These are phyloP conservation scores for Chlorophyllum brunneum DNA, from an alignment of 768 basidiomycete species.

Conservation along the genomic window DNA sequence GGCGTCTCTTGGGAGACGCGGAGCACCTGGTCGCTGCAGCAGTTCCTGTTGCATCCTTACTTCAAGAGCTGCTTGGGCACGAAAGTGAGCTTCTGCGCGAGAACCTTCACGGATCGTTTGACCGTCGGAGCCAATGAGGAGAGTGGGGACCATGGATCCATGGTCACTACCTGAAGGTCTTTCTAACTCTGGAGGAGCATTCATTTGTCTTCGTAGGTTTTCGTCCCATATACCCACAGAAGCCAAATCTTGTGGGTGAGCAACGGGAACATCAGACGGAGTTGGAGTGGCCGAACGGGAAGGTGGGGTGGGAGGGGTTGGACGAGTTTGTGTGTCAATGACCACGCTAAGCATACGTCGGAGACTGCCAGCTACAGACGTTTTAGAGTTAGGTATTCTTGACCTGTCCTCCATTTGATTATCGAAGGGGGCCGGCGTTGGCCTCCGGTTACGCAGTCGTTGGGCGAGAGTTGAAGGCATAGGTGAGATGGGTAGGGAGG, in stretches of 20 bases:
- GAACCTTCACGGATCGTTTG: constrained; percentile 12
- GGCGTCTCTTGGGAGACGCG: not conserved
- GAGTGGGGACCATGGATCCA: constrained; percentile 5
- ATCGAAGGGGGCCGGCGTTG: not conserved
- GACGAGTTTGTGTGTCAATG: not conserved
- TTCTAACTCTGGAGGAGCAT: not conserved
- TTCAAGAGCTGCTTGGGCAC: constrained; percentile 1
- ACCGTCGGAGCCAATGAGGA: constrained; percentile 7
- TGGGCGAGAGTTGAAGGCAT: not conserved
- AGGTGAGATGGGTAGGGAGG: not conserved
- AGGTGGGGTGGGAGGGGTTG: not conserved
- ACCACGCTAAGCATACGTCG: constrained; percentile 7
- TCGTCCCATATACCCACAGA: constrained; percentile 6
- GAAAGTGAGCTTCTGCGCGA: constrained; percentile 5
- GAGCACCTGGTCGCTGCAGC: not conserved
- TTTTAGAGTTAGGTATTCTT: not conserved
- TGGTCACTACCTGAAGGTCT: not conserved
- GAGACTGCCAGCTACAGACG: not conserved
- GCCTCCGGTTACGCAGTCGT: not conserved
- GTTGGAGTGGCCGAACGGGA: not conserved
- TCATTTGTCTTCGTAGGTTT: not conserved
- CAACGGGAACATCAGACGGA: not conserved
- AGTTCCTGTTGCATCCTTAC: not conserved
- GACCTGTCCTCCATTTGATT: not conserved
- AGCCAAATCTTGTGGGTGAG: not conserved